Base-by-base conservation (phyloP, 768 basidiomycete species). In the Pulveroboletus sp. region DNA sequence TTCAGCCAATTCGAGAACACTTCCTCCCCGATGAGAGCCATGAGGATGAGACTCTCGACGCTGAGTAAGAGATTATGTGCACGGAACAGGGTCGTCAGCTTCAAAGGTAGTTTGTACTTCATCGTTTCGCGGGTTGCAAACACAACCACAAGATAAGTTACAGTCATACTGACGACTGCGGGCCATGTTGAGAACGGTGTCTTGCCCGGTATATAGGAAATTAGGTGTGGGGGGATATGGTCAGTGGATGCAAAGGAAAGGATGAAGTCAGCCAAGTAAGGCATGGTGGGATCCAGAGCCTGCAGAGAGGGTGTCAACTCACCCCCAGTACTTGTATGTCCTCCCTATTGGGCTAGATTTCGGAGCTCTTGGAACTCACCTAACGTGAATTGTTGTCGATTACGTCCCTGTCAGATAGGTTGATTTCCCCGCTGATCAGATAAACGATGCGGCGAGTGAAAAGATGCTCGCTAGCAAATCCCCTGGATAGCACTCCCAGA, bases 11-110 rank as follows among this genome's bases (percentile, higher is more conserved):
- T 82, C 20, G 93, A 94, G 8, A 89, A 37, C 34, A 93, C 85
- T 70, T 95, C 93, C 70, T 96, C 93, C 23, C 89, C 69, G 77
- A 95, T 90, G 29, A 94, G 76, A 9, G 72, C 71, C 51, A 97
- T 81, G 23, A 98, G 75, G 42, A 94, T 67, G 26, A 80, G 73
- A 56, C 90, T 93, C 23, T 89, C 93, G 22, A 73, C 68, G 61
- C 88, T 89, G 51, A 98, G 78, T 62, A 93, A 65, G 53, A 93
- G 69, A 71, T 98, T 98, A 71, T 98, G 94, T 19, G 77, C 63
- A 72, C 89, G 89, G 75, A 94, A 95, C 43, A 89, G 75, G 52
- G 76, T 68, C 41, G 82, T 86, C 63, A 93, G 80, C 71, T 82
- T 86, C 62, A 79, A 73, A 3, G 91, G 77, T 59, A 77, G 71